Evolutionary conservation across 2,329 filamentous ascomycete genomes (phyloP).

Genomic region (Verticillium isaacii): DNA sequence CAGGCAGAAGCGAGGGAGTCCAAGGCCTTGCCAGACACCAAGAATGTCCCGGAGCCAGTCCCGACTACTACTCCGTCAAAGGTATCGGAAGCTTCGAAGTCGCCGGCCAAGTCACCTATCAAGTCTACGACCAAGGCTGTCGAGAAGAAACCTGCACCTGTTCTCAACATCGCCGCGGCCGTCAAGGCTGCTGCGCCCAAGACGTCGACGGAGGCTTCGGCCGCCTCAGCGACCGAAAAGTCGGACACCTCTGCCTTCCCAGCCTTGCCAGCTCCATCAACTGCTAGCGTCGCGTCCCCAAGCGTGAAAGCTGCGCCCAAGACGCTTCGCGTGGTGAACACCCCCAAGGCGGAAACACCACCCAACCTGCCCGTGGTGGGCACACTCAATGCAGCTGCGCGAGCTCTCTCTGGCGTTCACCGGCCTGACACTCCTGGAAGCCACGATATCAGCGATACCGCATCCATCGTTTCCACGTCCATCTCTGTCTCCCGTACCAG

Average conservation of each 20-base stretch:
- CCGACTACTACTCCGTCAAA: background rate
- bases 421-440: conserved; percentile 69
- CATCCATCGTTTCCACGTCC: conserved; percentile 68
- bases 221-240: conserved; percentile 22
- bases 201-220: conserved; percentile 14
- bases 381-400: conserved; percentile 18
- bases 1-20: conserved; percentile 15
- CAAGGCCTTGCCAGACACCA: conserved; percentile 12
- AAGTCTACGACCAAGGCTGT: conserved; percentile 20
- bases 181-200: conserved; percentile 30
- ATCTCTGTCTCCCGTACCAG: conserved; percentile 63
- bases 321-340: conserved; percentile 65
- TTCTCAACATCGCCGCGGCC: conserved; percentile 46
- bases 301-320: conserved; percentile 50
- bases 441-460: conserved; percentile 71
- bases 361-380: conserved; percentile 22
- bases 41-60: background rate
- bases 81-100: background rate
- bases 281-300: conserved; percentile 36
- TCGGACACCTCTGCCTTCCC: conserved; percentile 39
- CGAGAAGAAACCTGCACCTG: conserved; percentile 34
- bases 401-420: conserved; percentile 40
- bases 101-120: conserved; percentile 12
- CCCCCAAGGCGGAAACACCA: conserved; percentile 56
- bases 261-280: conserved; percentile 43